These are phyloP conservation scores for Kockiozyma suomiensis DNA, from an alignment of 805 yeast species.

Conservation along the genomic window DNA sequence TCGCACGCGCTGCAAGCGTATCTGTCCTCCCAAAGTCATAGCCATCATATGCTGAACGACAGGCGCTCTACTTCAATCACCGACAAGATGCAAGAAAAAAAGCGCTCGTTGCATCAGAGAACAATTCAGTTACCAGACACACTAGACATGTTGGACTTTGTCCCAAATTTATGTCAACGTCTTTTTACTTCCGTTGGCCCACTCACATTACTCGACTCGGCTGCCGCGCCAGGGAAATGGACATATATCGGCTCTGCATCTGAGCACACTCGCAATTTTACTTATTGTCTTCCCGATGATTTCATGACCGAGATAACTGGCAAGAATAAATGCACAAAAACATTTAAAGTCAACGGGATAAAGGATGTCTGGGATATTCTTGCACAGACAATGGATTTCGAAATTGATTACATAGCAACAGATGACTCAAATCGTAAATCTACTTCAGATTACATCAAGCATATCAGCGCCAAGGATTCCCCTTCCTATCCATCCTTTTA, in stretches of 20 bases:
- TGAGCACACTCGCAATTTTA: conserved; percentile 1
- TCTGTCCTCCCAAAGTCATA: not conserved
- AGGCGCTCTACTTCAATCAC: too few relatives aligned
- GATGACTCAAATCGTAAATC: not conserved
- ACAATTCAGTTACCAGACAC: not conserved
- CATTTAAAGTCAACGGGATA: conserved; percentile 4
- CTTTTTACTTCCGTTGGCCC: not conserved
- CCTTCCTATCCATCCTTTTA: conserved; percentile 62
- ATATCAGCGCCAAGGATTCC: not conserved
- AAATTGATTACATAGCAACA: not conserved
- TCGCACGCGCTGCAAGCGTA: not conserved
- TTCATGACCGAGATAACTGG: conserved; percentile 6
- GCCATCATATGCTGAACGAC: too few relatives aligned
- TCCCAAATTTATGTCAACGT: conserved; percentile 13
- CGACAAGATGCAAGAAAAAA: too few relatives aligned
- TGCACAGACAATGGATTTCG: conserved; percentile 2
- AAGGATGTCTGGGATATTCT: conserved; percentile 27
- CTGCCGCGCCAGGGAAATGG: conserved; percentile 84
- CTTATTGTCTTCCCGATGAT: conserved; percentile 17
- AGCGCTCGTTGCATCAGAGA: too few relatives aligned
- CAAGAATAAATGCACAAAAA: not conserved
- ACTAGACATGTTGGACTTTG: conserved; percentile 3
- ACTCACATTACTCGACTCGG: conserved; percentile 62
- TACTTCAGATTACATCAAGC: not conserved
- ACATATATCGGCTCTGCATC: conserved; percentile 68